phyloP scores from a whole-genome alignment of 768 basidiomycete species.

The Candolleomyces eurysporus region DNA sequence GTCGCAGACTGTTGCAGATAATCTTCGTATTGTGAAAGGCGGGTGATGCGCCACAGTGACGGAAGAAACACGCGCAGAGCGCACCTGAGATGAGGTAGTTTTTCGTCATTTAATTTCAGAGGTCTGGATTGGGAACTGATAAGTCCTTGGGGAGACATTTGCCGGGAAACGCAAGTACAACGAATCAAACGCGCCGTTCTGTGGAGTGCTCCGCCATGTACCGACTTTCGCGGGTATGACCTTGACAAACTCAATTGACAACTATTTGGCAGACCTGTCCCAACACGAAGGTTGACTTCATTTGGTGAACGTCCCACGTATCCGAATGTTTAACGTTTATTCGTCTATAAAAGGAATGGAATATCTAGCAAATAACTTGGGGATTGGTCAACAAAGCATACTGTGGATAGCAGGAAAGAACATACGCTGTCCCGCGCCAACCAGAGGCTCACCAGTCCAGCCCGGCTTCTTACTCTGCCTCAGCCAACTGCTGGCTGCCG shows the following conservation, averaged over 20 bases:
- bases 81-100: neutral
- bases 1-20: neutral
- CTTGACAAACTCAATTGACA: no score
- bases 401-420: neutral
- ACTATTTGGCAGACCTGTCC: no score
- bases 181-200: no score
- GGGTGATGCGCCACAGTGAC: neutral
- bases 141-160: no score
- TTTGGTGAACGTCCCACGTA: neutral
- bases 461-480: neutral
- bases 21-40: neutral
- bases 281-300: neutral
- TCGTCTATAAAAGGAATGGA: neutral
- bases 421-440: neutral
- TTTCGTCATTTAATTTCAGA: neutral
- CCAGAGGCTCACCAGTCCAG: neutral
- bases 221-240: no score
- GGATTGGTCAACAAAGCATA: neutral
- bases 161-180: no score
- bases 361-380: neutral
- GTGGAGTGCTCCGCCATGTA: no score
- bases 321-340: neutral
- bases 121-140: no score
- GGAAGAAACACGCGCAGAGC: neutral
- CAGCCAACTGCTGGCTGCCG: conserved; percentile 17